Percentiles rank a stretch among this genome's conserved stretches.
These are phyloP conservation scores for Collybia mongolica DNA, from an alignment of 768 basidiomycete genomes.

Conservation along the genomic window DNA sequence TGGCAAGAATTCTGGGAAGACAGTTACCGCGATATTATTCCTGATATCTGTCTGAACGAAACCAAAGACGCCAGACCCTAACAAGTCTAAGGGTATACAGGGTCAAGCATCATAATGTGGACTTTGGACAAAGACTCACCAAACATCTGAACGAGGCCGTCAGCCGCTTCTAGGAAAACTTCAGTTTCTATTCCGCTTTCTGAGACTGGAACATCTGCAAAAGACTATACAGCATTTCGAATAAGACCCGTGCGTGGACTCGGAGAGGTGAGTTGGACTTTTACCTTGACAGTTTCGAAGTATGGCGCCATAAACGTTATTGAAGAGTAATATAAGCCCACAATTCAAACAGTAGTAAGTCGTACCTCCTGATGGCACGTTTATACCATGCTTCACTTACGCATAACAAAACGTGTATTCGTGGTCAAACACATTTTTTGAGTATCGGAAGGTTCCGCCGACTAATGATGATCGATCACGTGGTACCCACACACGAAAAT, in stretches of 20 bases:
- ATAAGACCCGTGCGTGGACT: too few relatives aligned
- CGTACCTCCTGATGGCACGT: too few relatives aligned
- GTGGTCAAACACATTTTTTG: too few relatives aligned
- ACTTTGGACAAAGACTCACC: conserved; percentile 36
- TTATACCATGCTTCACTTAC: too few relatives aligned
- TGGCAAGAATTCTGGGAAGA: conserved; percentile 18
- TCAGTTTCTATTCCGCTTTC: conserved; percentile 76
- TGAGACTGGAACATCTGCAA: conserved; percentile 79
- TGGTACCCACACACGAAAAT: too few relatives aligned
- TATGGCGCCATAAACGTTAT: conserved; percentile 46
- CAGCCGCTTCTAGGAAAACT: conserved; percentile 83
- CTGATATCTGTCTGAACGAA: conserved; percentile 74
- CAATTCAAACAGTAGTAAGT: too few relatives aligned
- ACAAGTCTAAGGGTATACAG: conserved; percentile 44
- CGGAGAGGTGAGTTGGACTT: conserved; percentile 2
- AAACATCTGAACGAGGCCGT: conserved; percentile 77
- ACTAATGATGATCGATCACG: too few relatives aligned
- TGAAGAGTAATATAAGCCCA: too few relatives aligned
- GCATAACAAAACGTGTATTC: too few relatives aligned
- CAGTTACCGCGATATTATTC: conserved; percentile 60
- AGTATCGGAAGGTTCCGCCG: too few relatives aligned
- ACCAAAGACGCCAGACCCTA: conserved; percentile 67
- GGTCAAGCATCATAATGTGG: conserved; percentile 8
- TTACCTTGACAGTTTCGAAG: conserved; percentile 68
- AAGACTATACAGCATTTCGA: conserved; percentile 55